These are phyloP conservation scores for Podaxis sp. DNA, from an alignment of 768 basidiomycete genomes.

Conservation along the genomic window DNA sequence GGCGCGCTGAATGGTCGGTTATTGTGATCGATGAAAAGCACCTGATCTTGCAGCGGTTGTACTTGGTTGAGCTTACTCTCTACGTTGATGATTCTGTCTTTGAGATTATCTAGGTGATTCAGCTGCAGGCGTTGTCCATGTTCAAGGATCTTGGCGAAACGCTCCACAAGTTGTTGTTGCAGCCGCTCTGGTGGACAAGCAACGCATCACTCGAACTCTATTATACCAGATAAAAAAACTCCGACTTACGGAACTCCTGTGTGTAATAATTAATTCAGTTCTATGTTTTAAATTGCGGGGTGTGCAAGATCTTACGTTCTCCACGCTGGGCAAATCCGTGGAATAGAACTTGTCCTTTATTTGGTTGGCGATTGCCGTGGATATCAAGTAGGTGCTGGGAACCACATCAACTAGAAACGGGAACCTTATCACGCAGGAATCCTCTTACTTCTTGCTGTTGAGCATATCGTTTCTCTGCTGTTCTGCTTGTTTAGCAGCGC, in stretches of 20 bases:
- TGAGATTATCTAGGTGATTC: slow-evolving; percentile 59
- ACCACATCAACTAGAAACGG: slow-evolving; percentile 6
- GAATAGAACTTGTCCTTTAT: slow-evolving; percentile 70
- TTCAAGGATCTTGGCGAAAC: slow-evolving; percentile 53
- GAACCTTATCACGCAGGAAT: neutral
- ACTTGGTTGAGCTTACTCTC: slow-evolving; percentile 51
- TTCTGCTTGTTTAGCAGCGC: slow-evolving; percentile 71
- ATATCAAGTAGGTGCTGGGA: slow-evolving; percentile 66
- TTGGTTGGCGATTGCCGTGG: slow-evolving; percentile 67
- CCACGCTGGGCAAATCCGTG: slow-evolving; percentile 65
- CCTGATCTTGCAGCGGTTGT: slow-evolving; percentile 61
- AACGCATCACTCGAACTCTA: slow-evolving; percentile 5
- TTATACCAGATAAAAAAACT: slow-evolving; percentile 9
- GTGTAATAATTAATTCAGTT: slow-evolving; percentile 11
- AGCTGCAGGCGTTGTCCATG: slow-evolving; percentile 61
- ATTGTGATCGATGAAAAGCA: slow-evolving; percentile 73
- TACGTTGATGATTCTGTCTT: slow-evolving; percentile 45
- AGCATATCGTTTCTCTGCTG: slow-evolving; percentile 78
- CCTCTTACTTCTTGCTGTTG: slow-evolving; percentile 73
- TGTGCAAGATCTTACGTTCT: slow-evolving; percentile 56
- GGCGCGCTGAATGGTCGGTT: slow-evolving; percentile 64
- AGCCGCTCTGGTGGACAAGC: slow-evolving; percentile 55
- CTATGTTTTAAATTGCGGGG: neutral
- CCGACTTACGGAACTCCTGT: slow-evolving; percentile 69
- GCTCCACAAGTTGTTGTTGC: slow-evolving; percentile 60